Evolutionary conservation across 2,329 filamentous ascomycete genomes (phyloP).

Genomic region (Monosporascus cannonballus): DNA sequence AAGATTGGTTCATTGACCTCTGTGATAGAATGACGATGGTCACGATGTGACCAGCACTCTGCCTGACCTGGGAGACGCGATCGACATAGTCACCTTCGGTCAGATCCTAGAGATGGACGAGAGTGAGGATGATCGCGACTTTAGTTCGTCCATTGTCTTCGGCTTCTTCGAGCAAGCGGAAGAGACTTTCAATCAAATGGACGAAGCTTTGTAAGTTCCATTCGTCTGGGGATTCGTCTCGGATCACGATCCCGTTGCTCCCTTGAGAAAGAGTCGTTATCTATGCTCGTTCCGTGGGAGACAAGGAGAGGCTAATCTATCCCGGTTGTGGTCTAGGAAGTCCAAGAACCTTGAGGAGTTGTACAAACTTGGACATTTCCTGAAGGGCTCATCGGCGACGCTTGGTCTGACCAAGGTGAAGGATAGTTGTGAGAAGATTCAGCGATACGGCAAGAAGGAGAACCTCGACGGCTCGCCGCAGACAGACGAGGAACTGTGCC

Average conservation of each 20-base stretch:
- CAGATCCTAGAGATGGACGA: constrained; percentile 99
- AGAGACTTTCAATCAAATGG: constrained; percentile 80
- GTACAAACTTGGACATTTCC: constrained; percentile 84
- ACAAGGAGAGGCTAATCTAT: constrained; percentile 13
- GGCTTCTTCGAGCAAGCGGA: constrained; percentile 92
- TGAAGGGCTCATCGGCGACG: constrained; percentile 95
- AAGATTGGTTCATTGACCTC: constrained; percentile 3
- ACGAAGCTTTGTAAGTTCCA: constrained; percentile 67
- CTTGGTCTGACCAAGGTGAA: constrained; percentile 86
- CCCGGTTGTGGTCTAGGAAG: constrained; percentile 43
- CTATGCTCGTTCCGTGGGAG: neutral
- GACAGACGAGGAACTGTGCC: constrained; percentile 59
- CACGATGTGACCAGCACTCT: constrained; percentile 38
- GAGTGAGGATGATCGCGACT: constrained; percentile 75
- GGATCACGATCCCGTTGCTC: neutral
- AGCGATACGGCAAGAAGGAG: constrained; percentile 80
- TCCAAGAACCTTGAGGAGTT: constrained; percentile 65
- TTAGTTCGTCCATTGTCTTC: constrained; percentile 81
- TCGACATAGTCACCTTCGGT: constrained; percentile 77
- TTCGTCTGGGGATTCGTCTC: constrained; percentile 3
- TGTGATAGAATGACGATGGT: constrained; percentile 40
- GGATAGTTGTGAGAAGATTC: constrained; percentile 93
- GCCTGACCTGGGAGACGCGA: constrained; percentile 63
- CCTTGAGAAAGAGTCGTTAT: neutral
- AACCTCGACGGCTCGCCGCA: constrained; percentile 69